Conservation (phyloP, 2,329 filamentous ascomycete genomes). For the Fusarium sp. region DNA sequence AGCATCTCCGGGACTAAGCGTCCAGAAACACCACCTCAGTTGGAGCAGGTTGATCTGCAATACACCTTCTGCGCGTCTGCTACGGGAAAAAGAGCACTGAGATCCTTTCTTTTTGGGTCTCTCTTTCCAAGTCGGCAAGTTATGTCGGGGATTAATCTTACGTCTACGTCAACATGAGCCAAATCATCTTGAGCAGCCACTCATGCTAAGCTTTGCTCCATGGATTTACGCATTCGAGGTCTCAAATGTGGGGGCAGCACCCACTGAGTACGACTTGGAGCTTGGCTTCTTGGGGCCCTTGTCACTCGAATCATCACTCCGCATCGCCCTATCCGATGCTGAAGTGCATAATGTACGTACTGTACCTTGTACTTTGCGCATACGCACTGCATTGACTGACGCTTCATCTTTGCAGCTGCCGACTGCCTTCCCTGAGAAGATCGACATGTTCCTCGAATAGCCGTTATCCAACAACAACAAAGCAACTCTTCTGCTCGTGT, state of each 20-base stretch:
- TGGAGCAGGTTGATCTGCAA: background rate
- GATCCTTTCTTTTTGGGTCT: background rate
- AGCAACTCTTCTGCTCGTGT: background rate
- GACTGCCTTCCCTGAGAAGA: background rate
- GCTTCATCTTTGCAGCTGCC: background rate
- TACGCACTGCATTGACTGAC: background rate
- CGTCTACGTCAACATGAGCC: slow-evolving; percentile 19
- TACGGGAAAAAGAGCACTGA: background rate
- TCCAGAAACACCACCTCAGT: background rate
- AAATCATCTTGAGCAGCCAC: slow-evolving; percentile 6
- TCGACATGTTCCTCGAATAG: background rate
- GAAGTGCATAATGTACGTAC: slow-evolving; percentile 10
- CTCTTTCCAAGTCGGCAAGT: background rate
- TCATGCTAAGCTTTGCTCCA: slow-evolving; percentile 16
- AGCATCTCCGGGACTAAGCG: slow-evolving; percentile 26
- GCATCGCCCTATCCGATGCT: slow-evolving; percentile 22
- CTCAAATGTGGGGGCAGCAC: slow-evolving; percentile 32
- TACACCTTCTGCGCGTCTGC: background rate
- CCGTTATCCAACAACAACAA: background rate
- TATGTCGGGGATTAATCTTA: slow-evolving; percentile 4
- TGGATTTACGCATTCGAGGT: slow-evolving; percentile 33
- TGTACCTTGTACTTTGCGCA: slow-evolving; percentile 2
- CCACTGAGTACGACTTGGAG: slow-evolving; percentile 5
- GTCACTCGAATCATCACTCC: slow-evolving; percentile 33
- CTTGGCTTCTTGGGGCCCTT: slow-evolving; percentile 20